These are phyloP conservation scores for Sclerotinia trifoliorum DNA, from an alignment of 2,329 filamentous ascomycete genomes.

Conservation along the genomic window DNA sequence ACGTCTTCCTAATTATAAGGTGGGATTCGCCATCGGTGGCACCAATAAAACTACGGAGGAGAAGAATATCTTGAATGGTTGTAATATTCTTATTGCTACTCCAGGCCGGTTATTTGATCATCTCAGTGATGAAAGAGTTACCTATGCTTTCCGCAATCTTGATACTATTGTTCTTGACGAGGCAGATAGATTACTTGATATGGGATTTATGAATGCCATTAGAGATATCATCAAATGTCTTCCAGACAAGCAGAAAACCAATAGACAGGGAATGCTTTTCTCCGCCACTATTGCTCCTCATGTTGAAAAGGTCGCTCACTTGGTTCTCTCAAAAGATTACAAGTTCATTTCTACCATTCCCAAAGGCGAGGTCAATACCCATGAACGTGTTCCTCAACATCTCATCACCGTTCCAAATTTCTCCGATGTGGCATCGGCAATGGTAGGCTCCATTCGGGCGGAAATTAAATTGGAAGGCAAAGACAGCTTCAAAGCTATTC, in stretches of 20 bases:
- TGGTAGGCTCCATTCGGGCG: conserved; percentile 72
- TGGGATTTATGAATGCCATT: conserved; percentile 73
- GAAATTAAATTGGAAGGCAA: conserved; percentile 50
- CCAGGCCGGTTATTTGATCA: conserved; percentile 82
- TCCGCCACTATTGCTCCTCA: conserved; percentile 87
- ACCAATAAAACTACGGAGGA: conserved; percentile 74
- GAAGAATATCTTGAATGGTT: conserved; percentile 67
- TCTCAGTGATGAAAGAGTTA: conserved; percentile 55
- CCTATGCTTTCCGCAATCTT: conserved; percentile 55
- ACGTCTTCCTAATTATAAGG: conserved; percentile 43
- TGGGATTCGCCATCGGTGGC: conserved; percentile 85
- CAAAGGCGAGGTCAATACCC: conserved; percentile 79
- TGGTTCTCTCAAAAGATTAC: conserved; percentile 76
- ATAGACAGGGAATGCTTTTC: conserved; percentile 90
- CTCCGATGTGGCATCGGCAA: conserved; percentile 71
- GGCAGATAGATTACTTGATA: conserved; percentile 97
- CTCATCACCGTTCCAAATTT: conserved; percentile 65
- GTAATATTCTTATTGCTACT: conserved; percentile 86
- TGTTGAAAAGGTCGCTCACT: conserved; percentile 75
- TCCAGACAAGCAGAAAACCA: conserved; percentile 60
- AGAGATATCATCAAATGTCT: conserved; percentile 59
- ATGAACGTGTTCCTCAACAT: conserved; percentile 79
- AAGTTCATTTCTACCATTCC: conserved; percentile 88
- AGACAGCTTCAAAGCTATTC: conserved; percentile 82
- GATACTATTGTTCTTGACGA: conserved; percentile 94